Base-by-base conservation (phyloP, 192 early-diverging fungal genomes). In the Funneliformis mosseae region DNA sequence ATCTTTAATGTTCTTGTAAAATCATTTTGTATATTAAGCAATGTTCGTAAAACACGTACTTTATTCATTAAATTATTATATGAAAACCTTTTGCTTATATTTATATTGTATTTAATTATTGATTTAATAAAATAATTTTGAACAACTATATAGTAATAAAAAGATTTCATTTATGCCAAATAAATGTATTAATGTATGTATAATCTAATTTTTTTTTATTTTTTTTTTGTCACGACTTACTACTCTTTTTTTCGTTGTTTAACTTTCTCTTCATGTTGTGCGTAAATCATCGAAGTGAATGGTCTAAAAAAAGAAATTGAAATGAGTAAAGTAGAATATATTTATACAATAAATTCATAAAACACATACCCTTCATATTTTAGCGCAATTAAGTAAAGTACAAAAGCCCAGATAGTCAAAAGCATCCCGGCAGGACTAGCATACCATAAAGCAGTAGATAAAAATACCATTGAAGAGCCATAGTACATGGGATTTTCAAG, bases 401-500 rank as follows among this genome's bases (percentile, higher is more conserved):
- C 80, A 84, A 90, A 92, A 33, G 95, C 94, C 79, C 94, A 84
- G 5, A 75, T 81, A 14, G 94, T 83, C 46, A 96, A 81, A 42
- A 92, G 64, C 62, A 97, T 75, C 66, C 96, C 96, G 42, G 94
- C 91, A 38, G 92, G 94, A 55, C 89, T 90, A 73, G 85, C 85
- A 74, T 87, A 90, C 94, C 93, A 96, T 74, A 97, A 84, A 46
- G 96, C 92, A 43, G 91, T 91, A 60, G 91, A 93, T 16, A 97
- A 74, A 84, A 97, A 97, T 68, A 90, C 92, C 85, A 97, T 84
- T 11, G 95, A 95, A 8, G 96, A 96, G 41, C 96, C 96, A 70
- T 90, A 90, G 82, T 97, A 97, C 96, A 97, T 97, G n/a, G 96
- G 96, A 86, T 97, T 95, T 10, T 95, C 94, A 39, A 93, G 87